Base-by-base conservation (phyloP, 192 early-diverging fungal species). In the Glomus cerebriforme region DNA sequence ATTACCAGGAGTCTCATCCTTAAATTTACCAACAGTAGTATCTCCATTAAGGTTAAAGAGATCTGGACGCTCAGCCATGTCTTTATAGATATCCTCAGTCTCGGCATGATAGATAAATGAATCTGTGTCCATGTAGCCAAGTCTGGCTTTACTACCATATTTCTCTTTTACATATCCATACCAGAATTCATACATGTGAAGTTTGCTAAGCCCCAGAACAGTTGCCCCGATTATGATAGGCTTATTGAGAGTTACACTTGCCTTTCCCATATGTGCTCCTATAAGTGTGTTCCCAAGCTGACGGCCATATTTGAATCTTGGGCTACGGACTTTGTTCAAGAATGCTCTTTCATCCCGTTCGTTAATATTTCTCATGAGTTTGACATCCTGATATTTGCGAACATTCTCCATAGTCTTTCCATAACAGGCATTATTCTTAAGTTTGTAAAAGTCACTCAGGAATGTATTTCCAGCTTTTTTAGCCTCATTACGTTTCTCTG, bases 161-260 rank as follows among this genome's bases (percentile, higher is more conserved):
- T 60, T 74, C 27, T 43, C 32, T 35, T 74, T 74, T 29, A 74
- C 58, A 74, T 74, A 59, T 54, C 72, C 29, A 74, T 74, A 74
- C 72, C 27, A 74, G 54, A 74, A 74, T 54, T 34, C 24, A 59
- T 74, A 74, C 72, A 74, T 74, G 26, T 29, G 19, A 24, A 70
- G n/a, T 37, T 70, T 70, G 37, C 67, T 70, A 35, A 70, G 67
- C 7, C 35, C 67, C 45, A 47, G 15, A 47, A 47, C 45, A 47
- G 45, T 13, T 47, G 45, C 45, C 15, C 15, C 45, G 15, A 47
- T 17, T 47, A 47, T 47, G 15, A 47, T 47, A 47, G 45, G 45
- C 45, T 47, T 47, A 47, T 47, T 39, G n/a, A 37, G 35, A 37
- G 31, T 39, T 17, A 32, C n/a, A n/a, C n/a, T n/a, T n/a, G n/a